phyloP scores from a whole-genome alignment of 2,329 filamentous ascomycete genomes.

The Nothopassalora personata region DNA sequence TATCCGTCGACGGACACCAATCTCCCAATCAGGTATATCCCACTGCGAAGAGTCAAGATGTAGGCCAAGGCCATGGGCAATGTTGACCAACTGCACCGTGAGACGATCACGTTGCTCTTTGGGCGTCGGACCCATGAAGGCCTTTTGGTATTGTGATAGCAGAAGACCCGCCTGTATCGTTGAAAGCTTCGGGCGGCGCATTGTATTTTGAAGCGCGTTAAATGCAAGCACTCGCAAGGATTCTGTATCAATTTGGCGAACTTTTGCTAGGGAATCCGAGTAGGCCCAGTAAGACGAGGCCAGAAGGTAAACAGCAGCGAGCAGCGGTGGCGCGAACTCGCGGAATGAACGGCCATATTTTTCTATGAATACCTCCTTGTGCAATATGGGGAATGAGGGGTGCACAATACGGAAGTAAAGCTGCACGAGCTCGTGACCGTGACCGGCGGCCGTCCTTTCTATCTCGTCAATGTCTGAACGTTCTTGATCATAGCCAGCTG shows the following conservation, averaged over 20 bases:
- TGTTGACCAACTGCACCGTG: constrained; percentile 35
- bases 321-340: constrained; percentile 55
- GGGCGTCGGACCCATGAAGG: constrained; percentile 22
- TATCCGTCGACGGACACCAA: constrained; percentile 26
- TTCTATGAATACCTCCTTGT: constrained; percentile 58
- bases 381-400: constrained; percentile 54
- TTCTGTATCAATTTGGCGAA: constrained; percentile 39
- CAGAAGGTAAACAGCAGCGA: constrained; percentile 59
- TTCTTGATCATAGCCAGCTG: constrained; percentile 21
- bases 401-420: constrained; percentile 66
- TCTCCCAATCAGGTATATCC: constrained; percentile 29
- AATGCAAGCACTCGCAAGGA: constrained; percentile 33
- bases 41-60: constrained; percentile 30
- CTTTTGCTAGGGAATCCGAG: constrained; percentile 47
- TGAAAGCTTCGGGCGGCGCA: constrained; percentile 38
- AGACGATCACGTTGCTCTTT: constrained; percentile 23
- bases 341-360: constrained; percentile 55
- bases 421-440: constrained; percentile 65
- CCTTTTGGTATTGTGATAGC: constrained; percentile 33
- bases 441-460: constrained; percentile 63
- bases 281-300: constrained; percentile 58
- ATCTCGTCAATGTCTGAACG: constrained; percentile 59
- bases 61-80: constrained; percentile 38
- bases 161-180: constrained; percentile 38
- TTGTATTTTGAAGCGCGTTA: constrained; percentile 34